phyloP scores from a whole-genome alignment of 202 grass and related monocot genomes.

The Dendrocalamus latiflorus region DNA sequence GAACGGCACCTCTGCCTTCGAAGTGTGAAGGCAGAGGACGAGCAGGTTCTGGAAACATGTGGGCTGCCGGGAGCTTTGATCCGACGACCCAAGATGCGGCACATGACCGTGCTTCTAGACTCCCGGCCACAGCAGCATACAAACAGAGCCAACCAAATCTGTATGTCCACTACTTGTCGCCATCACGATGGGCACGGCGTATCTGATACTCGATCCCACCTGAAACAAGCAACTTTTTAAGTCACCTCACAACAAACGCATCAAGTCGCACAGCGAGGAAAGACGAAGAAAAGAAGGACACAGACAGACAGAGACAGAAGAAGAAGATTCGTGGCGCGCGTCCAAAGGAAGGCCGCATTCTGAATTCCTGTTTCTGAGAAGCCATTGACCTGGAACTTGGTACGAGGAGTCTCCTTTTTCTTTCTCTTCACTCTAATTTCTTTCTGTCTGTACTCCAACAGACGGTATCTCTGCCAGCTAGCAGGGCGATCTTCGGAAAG shows the following conservation, averaged over 20 bases:
- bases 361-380: background rate
- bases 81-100: background rate
- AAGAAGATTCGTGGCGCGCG: no score
- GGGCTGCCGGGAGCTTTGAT: no score
- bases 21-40: no score
- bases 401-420: background rate
- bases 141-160: background rate
- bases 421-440: background rate
- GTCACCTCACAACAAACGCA: no score
- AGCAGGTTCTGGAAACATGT: no score
- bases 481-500: background rate
- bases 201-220: background rate
- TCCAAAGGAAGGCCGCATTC: background rate
- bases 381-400: no score
- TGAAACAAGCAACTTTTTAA: no score
- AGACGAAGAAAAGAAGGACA: no score
- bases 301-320: no score
- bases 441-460: background rate
- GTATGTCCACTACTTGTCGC: background rate
- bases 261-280: no score
- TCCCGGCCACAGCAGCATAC: background rate
- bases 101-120: background rate
- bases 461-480: background rate
- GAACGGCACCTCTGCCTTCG: no score
- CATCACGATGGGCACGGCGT: background rate